Conservation (phyloP, 768 basidiomycete genomes). For the Serendipita sp. region DNA sequence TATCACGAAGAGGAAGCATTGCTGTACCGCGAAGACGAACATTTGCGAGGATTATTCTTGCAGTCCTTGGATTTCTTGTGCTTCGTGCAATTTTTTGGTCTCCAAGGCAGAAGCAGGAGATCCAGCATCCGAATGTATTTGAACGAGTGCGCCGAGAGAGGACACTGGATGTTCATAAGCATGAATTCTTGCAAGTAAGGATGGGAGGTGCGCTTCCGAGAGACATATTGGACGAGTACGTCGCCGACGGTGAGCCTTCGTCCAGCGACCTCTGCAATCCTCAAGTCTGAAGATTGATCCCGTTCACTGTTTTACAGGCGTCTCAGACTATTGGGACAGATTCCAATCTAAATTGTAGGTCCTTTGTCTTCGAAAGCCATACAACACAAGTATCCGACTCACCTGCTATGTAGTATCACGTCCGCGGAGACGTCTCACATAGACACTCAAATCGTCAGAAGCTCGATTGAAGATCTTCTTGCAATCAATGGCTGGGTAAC, state of each 20-base stretch:
- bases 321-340: slow-evolving; percentile 77
- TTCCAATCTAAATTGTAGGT: slow-evolving; percentile 85
- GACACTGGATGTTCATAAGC: slow-evolving; percentile 72
- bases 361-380: neutral
- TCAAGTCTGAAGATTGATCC: neutral
- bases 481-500: slow-evolving; percentile 97
- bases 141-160: slow-evolving; percentile 57
- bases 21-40: neutral
- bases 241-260: slow-evolving; percentile 42
- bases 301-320: slow-evolving; percentile 12
- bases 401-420: slow-evolving; percentile 39
- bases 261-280: neutral
- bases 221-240: slow-evolving; percentile 63
- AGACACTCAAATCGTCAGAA: slow-evolving; percentile 80
- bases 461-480: slow-evolving; percentile 84
- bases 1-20: neutral
- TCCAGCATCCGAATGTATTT: slow-evolving; percentile 43
- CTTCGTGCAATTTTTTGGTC: slow-evolving; percentile 8
- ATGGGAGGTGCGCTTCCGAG: slow-evolving; percentile 73
- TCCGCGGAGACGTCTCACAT: slow-evolving; percentile 72
- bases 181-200: slow-evolving; percentile 76
- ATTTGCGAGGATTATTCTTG: neutral
- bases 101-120: slow-evolving; percentile 22
- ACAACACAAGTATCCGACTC: neutral
- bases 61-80: neutral